These are phyloP conservation scores for Podospora sp. DNA, from an alignment of 495 filamentous ascomycete species.

Conservation along the genomic window DNA sequence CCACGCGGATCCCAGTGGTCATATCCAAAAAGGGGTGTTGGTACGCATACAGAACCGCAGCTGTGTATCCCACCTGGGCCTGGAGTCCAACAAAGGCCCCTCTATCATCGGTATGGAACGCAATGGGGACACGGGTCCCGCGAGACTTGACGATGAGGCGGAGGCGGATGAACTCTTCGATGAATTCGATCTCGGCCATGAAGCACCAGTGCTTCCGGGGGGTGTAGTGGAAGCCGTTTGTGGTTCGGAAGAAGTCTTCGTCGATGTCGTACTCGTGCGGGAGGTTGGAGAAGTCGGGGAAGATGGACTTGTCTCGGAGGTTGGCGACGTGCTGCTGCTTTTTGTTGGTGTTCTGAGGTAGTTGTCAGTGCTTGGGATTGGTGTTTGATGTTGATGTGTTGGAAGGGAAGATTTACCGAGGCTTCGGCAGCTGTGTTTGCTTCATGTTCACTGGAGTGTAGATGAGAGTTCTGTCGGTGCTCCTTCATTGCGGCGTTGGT, in stretches of 20 bases:
- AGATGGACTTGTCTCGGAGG: slow-evolving; percentile 7
- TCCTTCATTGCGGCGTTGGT: neutral
- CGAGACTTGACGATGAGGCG: neutral
- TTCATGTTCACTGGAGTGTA: neutral
- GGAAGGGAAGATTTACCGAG: too few species aligned
- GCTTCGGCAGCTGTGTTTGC: too few species aligned
- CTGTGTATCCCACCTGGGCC: slow-evolving; percentile 2
- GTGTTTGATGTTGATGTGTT: too few species aligned
- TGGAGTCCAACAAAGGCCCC: neutral
- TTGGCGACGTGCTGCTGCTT: neutral
- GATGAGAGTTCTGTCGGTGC: neutral
- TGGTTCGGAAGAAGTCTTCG: neutral
- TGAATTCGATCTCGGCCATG: slow-evolving; percentile 4
- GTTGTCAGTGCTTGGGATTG: neutral
- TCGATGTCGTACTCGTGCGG: slow-evolving; percentile 6
- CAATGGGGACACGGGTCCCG: neutral
- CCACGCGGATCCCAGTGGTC: slow-evolving; percentile 7
- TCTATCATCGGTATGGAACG: slow-evolving; percentile 5
- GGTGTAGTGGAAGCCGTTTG: neutral
- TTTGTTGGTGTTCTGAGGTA: neutral
- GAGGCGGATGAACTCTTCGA: neutral
- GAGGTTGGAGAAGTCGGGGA: slow-evolving; percentile 7
- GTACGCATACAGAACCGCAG: slow-evolving; percentile 7
- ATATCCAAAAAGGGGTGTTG: neutral
- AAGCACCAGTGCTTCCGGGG: slow-evolving; percentile 15